Percentiles rank a stretch among this genome's conserved stretches.
Conservation (phyloP, 192 early-diverging fungal genomes). For the Gaertneriomyces sp. region DNA sequence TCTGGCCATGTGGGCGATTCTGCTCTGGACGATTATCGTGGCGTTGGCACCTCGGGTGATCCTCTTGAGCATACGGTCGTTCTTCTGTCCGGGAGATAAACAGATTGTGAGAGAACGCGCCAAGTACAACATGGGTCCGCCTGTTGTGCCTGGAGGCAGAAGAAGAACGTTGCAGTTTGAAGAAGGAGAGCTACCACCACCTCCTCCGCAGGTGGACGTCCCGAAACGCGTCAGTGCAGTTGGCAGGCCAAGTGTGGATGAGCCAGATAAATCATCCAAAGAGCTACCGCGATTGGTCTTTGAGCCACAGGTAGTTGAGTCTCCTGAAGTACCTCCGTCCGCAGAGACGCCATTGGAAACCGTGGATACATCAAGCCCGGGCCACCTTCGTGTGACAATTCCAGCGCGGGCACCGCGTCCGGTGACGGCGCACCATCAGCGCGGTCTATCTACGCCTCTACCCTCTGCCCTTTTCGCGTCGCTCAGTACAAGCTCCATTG, state of each 20-base stretch:
- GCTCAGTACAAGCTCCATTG: neutral
- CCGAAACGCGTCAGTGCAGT: neutral
- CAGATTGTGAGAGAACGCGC: conserved; percentile 37
- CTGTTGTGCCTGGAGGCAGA: neutral
- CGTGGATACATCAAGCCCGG: neutral
- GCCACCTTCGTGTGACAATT: neutral
- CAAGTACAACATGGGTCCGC: conserved; percentile 27
- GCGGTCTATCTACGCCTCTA: neutral
- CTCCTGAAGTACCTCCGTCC: neutral
- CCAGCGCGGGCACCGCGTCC: neutral
- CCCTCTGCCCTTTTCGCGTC: conserved; percentile 1
- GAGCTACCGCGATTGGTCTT: neutral
- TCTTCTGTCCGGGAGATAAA: conserved; percentile 11
- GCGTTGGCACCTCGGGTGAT: conserved; percentile 69
- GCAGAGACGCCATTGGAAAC: neutral
- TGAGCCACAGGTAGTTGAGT: neutral
- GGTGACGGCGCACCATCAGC: neutral
- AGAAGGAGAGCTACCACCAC: conserved; percentile 1
- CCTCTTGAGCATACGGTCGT: too few relatives aligned
- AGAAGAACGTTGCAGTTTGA: conserved; percentile 4
- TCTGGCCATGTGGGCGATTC: conserved; percentile 71
- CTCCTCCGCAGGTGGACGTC: too few relatives aligned
- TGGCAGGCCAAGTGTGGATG: conserved; percentile 1
- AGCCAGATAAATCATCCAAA: neutral
- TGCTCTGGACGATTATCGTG: conserved; percentile 55